Percentiles rank a stretch among this genome's conserved stretches.
Conservation (phyloP, 2,329 filamentous ascomycete species). For the Coniochaeta sp. region DNA sequence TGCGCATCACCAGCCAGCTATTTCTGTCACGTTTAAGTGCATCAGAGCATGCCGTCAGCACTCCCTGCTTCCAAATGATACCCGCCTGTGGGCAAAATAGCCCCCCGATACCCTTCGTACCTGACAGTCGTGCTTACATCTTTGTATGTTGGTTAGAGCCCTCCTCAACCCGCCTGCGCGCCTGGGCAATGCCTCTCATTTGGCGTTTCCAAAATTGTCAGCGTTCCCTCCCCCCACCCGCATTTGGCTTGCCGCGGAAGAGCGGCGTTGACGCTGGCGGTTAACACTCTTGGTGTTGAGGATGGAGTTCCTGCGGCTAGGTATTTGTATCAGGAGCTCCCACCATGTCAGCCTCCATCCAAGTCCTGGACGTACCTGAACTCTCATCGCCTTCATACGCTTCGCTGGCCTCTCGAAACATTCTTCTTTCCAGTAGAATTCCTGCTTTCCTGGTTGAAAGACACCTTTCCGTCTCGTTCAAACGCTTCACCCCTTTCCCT, state of each 20-base stretch:
- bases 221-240: not conserved
- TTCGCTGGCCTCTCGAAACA: not conserved
- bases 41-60: slow-evolving; percentile 1
- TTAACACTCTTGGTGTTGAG: not conserved
- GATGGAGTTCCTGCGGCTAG: not conserved
- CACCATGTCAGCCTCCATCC: not conserved
- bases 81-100: not conserved
- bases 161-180: not conserved
- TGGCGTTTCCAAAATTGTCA: not conserved
- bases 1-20: not conserved
- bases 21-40: slow-evolving; percentile 1
- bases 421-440: not conserved
- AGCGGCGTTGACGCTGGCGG: not conserved
- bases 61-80: not conserved
- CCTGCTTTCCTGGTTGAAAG: not conserved
- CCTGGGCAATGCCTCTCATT: not conserved
- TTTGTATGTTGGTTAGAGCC: not conserved
- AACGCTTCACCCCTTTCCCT: not conserved
- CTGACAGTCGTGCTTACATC: not conserved
- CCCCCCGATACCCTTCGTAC: not conserved
- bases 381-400: not conserved
- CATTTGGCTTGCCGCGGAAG: not conserved
- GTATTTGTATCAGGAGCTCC: not conserved
- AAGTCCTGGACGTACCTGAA: not conserved
- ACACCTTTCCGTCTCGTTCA: not conserved